A percentile compares a stretch with the other conserved stretches of the same genome.
phyloP scores from a whole-genome alignment of 176 grass and related monocot species.

The Triticum urartu region DNA sequence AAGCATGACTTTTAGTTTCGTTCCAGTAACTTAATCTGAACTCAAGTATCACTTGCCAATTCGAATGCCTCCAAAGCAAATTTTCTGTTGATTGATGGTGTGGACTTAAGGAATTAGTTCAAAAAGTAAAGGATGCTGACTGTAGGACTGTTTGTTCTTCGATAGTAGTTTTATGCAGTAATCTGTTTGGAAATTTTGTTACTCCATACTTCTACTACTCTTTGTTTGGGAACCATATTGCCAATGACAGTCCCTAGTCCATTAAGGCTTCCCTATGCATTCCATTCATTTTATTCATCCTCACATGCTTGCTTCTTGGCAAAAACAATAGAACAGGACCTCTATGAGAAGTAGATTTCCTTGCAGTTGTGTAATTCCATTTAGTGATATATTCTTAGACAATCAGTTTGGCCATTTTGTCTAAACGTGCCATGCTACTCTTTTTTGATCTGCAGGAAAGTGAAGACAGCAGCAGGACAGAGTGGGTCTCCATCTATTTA shows the following conservation, averaged over 20 bases:
- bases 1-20: neutral
- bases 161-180: neutral
- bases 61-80: neutral
- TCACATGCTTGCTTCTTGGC: neutral
- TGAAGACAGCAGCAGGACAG: conserved; percentile 51
- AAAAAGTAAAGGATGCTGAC: neutral
- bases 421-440: conserved; percentile 28
- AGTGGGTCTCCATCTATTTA: conserved; percentile 84
- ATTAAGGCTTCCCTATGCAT: neutral
- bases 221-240: neutral
- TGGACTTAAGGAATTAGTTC: neutral
- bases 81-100: neutral
- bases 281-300: neutral
- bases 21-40: neutral
- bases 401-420: neutral
- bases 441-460: conserved; percentile 58
- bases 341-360: neutral
- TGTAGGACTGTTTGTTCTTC: neutral
- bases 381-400: neutral
- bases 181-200: neutral
- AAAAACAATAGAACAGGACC: neutral
- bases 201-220: neutral
- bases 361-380: neutral
- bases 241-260: neutral
- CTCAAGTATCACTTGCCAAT: neutral